Base-by-base conservation (phyloP, 345 rosid genomes). In the Murraya paniculata region DNA sequence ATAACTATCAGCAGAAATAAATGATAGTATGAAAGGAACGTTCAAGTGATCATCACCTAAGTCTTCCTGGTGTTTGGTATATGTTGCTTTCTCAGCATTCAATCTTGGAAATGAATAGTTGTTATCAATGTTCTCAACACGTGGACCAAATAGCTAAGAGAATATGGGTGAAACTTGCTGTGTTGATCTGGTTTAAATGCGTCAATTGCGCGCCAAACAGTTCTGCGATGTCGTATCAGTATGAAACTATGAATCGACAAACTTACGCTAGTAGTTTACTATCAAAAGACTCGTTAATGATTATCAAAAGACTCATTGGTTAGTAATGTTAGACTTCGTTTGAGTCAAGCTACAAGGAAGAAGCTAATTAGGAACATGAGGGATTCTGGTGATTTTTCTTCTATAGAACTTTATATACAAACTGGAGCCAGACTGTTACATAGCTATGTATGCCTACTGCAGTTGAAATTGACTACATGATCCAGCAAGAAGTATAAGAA, bases 1-100 rank as follows among this genome's bases (percentile, higher is more conserved):
- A 48, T 16, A 45, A 35, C n/a, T 35, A 41, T 64, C 68, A 61
- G 53, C 30, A 71, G 65, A 81, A 75, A 78, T 81, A 78, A 68
- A 78, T 81, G 80, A 71, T 45, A 13, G 50, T 45, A 3, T 11
- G 58, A 62, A 21, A 59, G 27, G 39, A 39, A 45, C 50, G 28
- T 71, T 13, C 27, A 59, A 57, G 38, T 67, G 66, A 71, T 18
- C 57, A 53, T 53, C 57, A 53, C 25, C 81, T n/a, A 33, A 45
- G 30, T 30, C 68, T 72, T 28, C 41, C 2, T 38, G 31, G 33
- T 19, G 68, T 64, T 74, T 65, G 78, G 77, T 64, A 70, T 19
- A 27, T 75, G 77, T 57, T 80, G 27, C 76, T 79, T 64, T 58
- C 75, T 66, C 30, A 11, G 64, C 41, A 64, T 61, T 66, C 35